Conservation (phyloP, 345 rosid species). For the Gossypium sturtianum region DNA sequence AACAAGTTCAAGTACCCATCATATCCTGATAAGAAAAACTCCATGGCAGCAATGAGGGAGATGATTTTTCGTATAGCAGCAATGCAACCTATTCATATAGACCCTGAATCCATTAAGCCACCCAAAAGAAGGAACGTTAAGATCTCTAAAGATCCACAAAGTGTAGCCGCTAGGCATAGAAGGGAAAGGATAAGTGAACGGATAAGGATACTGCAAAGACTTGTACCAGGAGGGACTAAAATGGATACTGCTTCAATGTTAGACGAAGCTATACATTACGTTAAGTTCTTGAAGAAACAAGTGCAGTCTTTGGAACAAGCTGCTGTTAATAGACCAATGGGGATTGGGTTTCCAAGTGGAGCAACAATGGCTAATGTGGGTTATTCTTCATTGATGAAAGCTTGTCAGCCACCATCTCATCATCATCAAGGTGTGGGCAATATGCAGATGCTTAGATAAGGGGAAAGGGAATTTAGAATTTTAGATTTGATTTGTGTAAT, state of each 20-base stretch:
- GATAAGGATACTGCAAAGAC: constrained; percentile 83
- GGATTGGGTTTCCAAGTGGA: constrained; percentile 28
- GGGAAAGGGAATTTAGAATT: background rate
- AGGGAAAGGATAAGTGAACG: constrained; percentile 86
- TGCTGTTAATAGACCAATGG: constrained; percentile 35
- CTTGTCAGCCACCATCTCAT: constrained; percentile 40
- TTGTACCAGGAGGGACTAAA: constrained; percentile 94
- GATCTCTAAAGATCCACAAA: constrained; percentile 95
- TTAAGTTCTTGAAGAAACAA: constrained; percentile 84
- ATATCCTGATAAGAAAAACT: constrained; percentile 37
- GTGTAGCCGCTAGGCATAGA: constrained; percentile 88
- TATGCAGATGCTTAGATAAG: constrained; percentile 57
- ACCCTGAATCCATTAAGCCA: constrained; percentile 82
- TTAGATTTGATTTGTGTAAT: background rate
- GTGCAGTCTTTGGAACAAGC: constrained; percentile 75
- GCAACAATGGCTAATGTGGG: constrained; percentile 31
- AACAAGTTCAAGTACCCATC: constrained; percentile 25
- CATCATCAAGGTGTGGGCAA: constrained; percentile 39
- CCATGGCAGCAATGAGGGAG: constrained; percentile 77
- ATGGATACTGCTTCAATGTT: constrained; percentile 98
- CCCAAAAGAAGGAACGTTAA: constrained; percentile 82
- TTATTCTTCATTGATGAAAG: constrained; percentile 39
- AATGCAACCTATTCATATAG: constrained; percentile 87
- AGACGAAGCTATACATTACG: constrained; percentile 91
- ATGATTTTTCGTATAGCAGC: constrained; percentile 86